phyloP scores from a whole-genome alignment of 228 moss, liverwort and hornwort genomes.

The Sphagnum fallax region DNA sequence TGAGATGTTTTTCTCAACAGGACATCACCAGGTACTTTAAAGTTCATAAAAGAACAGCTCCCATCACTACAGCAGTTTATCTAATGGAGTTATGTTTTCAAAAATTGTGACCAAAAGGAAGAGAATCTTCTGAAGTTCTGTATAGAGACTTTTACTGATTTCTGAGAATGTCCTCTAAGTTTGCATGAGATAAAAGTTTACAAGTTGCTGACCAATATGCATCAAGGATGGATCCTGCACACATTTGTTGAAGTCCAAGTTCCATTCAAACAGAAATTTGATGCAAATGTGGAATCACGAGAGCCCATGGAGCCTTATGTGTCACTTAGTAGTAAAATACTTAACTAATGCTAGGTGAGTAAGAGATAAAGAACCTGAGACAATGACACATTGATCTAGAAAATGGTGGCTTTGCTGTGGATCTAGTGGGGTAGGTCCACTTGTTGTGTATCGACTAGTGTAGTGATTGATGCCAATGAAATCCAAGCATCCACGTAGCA shows the following conservation, averaged over 20 bases:
- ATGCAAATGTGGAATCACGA: not conserved
- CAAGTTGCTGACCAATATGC: too few relatives aligned
- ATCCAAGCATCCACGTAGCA: slow-evolving; percentile 48
- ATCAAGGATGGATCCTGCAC: too few relatives aligned
- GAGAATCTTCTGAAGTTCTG: not conserved
- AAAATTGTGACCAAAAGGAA: not conserved
- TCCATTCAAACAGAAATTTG: not conserved
- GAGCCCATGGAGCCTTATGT: not conserved
- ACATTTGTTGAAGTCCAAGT: not conserved
- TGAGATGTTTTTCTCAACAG: not conserved
- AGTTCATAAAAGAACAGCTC: not conserved
- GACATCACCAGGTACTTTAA: too few relatives aligned
- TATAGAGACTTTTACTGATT: not conserved
- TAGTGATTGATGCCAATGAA: slow-evolving; percentile 84
- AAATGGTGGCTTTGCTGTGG: slow-evolving; percentile 20
- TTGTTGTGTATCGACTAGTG: slow-evolving; percentile 47
- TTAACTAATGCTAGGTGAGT: not conserved
- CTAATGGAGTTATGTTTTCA: not conserved
- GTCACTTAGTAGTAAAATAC: not conserved
- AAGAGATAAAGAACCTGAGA: slow-evolving; percentile 29
- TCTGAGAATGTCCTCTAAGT: too few relatives aligned
- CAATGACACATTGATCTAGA: slow-evolving; percentile 40
- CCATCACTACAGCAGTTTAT: not conserved
- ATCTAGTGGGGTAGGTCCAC: slow-evolving; percentile 16
- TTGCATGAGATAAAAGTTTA: too few relatives aligned